Evolutionary conservation across 768 basidiomycete species (phyloP).

Genomic region (Mycena venus): DNA sequence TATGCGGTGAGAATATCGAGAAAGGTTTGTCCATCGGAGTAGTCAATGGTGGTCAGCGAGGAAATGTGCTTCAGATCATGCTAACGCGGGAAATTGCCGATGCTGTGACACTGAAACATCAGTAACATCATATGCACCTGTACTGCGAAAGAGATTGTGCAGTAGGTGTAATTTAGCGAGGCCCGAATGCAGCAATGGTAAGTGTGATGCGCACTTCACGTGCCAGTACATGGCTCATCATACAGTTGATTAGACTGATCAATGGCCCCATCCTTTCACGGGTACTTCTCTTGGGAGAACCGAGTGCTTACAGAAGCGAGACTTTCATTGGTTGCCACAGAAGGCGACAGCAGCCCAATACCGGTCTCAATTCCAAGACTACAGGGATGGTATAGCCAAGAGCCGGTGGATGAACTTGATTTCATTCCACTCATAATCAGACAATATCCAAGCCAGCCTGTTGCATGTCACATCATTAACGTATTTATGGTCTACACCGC

Average conservation of each 20-base stretch:
- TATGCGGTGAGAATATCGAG: constrained; percentile 29
- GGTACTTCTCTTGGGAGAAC: constrained; percentile 27
- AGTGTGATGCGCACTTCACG: constrained; percentile 15
- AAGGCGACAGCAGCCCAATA: too few species aligned
- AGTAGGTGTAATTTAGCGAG: not conserved
- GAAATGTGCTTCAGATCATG: constrained; percentile 9
- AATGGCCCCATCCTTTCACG: constrained; percentile 14
- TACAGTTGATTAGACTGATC: constrained; percentile 19
- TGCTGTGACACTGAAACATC: not conserved
- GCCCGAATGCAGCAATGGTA: not conserved
- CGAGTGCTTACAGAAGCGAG: constrained; percentile 24
- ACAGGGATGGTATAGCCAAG: too few species aligned
- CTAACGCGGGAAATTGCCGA: constrained; percentile 24
- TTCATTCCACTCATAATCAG: too few species aligned
- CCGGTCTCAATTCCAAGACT: too few species aligned
- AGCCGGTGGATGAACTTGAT: too few species aligned
- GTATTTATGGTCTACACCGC: too few species aligned
- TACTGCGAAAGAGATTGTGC: not conserved
- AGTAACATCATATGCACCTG: not conserved
- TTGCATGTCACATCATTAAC: too few species aligned
- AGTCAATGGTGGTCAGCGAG: constrained; percentile 25
- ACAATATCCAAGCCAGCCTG: too few species aligned
- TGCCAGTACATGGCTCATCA: constrained; percentile 34
- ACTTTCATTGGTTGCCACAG: constrained; percentile 21
- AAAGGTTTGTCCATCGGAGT: constrained; percentile 29